phyloP scores from a whole-genome alignment of 164 flowering plant genomes.

The Kalanchoe fedtschenkoi region DNA sequence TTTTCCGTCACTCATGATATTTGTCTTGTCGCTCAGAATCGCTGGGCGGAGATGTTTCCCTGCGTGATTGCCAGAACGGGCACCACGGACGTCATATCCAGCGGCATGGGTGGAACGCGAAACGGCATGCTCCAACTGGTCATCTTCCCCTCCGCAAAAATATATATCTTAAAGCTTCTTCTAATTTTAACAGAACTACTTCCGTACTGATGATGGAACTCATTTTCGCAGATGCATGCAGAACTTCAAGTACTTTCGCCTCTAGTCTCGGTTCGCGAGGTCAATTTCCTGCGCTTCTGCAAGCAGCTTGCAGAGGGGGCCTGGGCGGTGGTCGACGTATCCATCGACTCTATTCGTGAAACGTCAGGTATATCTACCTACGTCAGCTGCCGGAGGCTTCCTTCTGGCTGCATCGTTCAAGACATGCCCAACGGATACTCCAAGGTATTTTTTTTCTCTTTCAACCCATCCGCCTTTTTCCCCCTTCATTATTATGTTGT shows the following conservation, averaged over 20 bases:
- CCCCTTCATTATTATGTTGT: too few species aligned
- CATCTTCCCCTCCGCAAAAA: constrained; percentile 3
- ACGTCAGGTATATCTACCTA: background rate
- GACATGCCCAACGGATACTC: constrained; percentile 8
- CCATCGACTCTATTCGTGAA: background rate
- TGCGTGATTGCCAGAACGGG: constrained; percentile 62
- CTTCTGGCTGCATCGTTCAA: constrained; percentile 4
- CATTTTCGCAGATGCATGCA: constrained; percentile 2
- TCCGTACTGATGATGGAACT: background rate
- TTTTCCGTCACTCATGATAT: background rate
- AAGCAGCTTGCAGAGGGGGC: background rate
- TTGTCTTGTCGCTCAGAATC: constrained; percentile 30
- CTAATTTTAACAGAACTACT: background rate
- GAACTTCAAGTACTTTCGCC: constrained; percentile 5
- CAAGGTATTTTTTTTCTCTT: constrained; percentile 11
- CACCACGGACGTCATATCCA: constrained; percentile 63
- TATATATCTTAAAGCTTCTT: background rate
- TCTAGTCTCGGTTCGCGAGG: constrained; percentile 1
- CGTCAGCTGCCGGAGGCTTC: constrained; percentile 5
- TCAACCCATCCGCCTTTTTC: background rate
- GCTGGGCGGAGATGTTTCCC: constrained; percentile 92
- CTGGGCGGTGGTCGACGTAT: constrained; percentile 6
- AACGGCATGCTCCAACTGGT: constrained; percentile 90
- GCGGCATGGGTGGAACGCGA: constrained; percentile 77
- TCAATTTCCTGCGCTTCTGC: constrained; percentile 5